Percentiles rank a stretch among this genome's conserved stretches.
Conservation (phyloP, 108 stramenopile genomes). For the Parietichytrium sp. region DNA sequence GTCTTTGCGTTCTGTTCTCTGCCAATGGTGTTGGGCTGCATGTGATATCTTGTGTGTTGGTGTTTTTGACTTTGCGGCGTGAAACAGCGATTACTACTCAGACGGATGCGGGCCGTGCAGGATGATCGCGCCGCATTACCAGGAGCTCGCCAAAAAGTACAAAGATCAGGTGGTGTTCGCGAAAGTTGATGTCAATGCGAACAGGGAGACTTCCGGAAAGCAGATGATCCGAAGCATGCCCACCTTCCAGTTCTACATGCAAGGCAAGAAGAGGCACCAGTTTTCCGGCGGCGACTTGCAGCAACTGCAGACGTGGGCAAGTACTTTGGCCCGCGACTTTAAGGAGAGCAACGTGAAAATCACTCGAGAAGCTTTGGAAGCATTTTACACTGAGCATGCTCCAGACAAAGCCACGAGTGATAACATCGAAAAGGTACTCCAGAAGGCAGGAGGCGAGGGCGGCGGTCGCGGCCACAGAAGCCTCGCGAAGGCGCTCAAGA, state of each 20-base stretch:
- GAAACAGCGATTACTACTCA: constrained; percentile 51
- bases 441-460: constrained; percentile 62
- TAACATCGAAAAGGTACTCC: constrained; percentile 73
- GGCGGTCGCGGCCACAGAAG: constrained; percentile 72
- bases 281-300: constrained; percentile 80
- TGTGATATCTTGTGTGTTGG: no score
- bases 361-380: constrained; percentile 55
- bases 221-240: constrained; percentile 73
- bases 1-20: no score
- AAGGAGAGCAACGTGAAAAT: constrained; percentile 73
- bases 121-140: constrained; percentile 89
- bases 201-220: constrained; percentile 58
- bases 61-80: no score
- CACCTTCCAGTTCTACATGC: constrained; percentile 81
- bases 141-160: constrained; percentile 71
- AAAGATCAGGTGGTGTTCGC: constrained; percentile 80
- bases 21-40: no score
- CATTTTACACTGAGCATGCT: constrained; percentile 73
- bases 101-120: constrained; percentile 76
- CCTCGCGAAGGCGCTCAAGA: constrained; percentile 74
- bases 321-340: constrained; percentile 63
- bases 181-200: constrained; percentile 75
- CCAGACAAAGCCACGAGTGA: constrained; percentile 60
- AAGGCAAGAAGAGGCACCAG: constrained; percentile 73
- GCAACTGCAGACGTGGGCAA: constrained; percentile 73